phyloP scores from a whole-genome alignment of 83 land plant species.

The Picea mariana region DNA sequence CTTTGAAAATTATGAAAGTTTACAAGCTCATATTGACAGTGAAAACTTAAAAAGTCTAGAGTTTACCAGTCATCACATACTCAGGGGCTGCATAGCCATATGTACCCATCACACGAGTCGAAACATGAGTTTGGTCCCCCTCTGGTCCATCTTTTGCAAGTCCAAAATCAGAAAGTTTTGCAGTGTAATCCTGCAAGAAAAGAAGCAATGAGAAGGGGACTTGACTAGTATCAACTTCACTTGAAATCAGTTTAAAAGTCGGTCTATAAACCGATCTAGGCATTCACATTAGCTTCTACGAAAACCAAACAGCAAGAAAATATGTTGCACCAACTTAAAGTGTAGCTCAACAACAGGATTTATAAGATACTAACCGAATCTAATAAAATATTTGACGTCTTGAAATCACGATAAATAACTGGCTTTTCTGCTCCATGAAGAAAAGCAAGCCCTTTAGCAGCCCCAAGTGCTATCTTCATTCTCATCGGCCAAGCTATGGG shows the following conservation, averaged over 20 bases:
- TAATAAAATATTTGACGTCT: constrained; percentile 71
- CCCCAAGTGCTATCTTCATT: constrained; percentile 65
- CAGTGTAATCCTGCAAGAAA: constrained; percentile 33
- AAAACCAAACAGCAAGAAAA: neutral
- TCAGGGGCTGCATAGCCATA: constrained; percentile 49
- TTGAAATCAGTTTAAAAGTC: neutral
- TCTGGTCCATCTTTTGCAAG: constrained; percentile 39
- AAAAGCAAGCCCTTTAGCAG: constrained; percentile 72
- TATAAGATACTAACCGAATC: constrained; percentile 42
- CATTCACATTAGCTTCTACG: neutral
- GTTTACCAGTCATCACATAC: constrained; percentile 41
- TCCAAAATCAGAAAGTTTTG: constrained; percentile 44
- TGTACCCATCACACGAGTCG: constrained; percentile 41
- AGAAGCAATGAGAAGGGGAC: neutral
- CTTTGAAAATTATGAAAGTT: neutral
- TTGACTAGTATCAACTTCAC: neutral
- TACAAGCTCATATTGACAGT: neutral
- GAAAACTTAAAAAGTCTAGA: neutral
- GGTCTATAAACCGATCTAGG: neutral
- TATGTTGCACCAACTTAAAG: neutral
- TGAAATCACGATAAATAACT: constrained; percentile 66
- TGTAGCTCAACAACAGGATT: constrained; percentile 3
- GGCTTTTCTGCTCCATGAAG: constrained; percentile 63
- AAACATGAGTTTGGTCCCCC: constrained; percentile 43
- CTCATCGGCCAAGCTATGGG: constrained; percentile 54